Base-by-base conservation (phyloP, 73 alveolate genomes). In the Symbiodinium pilosum region DNA sequence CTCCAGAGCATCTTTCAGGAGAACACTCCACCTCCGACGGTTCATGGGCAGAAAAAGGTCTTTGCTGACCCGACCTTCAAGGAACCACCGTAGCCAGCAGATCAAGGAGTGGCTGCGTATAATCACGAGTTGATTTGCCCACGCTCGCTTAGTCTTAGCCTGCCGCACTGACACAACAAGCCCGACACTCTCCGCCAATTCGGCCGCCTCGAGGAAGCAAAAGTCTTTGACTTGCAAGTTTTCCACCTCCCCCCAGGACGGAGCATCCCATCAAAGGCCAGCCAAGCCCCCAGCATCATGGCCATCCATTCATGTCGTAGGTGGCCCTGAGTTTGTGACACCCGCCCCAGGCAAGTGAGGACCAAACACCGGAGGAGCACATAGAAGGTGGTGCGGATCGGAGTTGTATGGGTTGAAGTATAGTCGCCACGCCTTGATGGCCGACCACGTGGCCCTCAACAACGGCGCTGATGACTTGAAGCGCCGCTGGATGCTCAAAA, bases 51-150 rank as follows among this genome's bases (percentile, higher is more conserved):
- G 32, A 43, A 85, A 16, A 43, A 16, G 47, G 0, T 43, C 93
- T n/a, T n/a, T 21, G 5, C 30, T 21, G 5, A 28, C 30, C 11
- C 42, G 52, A 11, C 52, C 51, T 34, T 1, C 39, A 30, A 42
- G 44, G 77, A 73, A 85, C 93, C 93, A 85, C 6, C 43, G 42
- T 18, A 85, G 77, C 93, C 93, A 85, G 0, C 36, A 16, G 9
- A 85, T 43, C 47, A 85, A 34, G 16, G 44, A 32, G 16, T 24
- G 44, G 32, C 34, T 43, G 16, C 44, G 30, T 9, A 59, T 40
- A 9, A 83, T 20, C 47, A 85, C 93, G 52, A 85, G 44, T 43
- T 85, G 93, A 4, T 34, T 43, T 44, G n/a, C 52, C 93, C 93
- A 85, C 1, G 44, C 77, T 30, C 93, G 42, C 2, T 75, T 18